Percentiles rank a stretch among this genome's conserved stretches.
These are phyloP conservation scores for Akanthomyces lecanii DNA, from an alignment of 2,329 filamentous ascomycete species.

Conservation along the genomic window DNA sequence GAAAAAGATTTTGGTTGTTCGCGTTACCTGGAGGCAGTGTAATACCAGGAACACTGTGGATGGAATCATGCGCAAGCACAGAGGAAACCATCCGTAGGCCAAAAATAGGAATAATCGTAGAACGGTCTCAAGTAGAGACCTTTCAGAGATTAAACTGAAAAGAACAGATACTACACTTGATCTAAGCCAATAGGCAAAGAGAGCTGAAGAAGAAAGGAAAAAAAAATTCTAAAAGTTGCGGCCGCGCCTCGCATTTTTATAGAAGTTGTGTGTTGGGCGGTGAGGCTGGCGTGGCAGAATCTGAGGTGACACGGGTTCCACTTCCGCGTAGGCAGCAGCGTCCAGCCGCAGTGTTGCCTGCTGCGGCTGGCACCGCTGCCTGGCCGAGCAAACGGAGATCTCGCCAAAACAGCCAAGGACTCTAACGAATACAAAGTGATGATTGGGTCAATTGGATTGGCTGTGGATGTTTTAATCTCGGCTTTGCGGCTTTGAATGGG, in stretches of 20 bases:
- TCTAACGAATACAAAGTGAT: background rate
- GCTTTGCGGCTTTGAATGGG: background rate
- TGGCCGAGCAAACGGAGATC: background rate
- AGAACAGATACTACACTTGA: constrained; percentile 97
- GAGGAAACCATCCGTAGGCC: constrained; percentile 32
- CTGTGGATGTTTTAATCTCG: constrained; percentile 1
- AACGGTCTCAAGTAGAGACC: constrained; percentile 64
- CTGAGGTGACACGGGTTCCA: background rate
- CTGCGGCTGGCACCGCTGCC: background rate
- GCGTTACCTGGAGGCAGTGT: constrained; percentile 43
- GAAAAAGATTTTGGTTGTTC: constrained; percentile 26
- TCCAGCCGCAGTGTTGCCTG: background rate
- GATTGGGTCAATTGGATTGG: background rate
- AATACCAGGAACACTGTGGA: constrained; percentile 43
- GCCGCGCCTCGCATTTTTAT: constrained; percentile 26
- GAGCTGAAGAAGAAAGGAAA: constrained; percentile 37
- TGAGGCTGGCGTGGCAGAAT: constrained; percentile 16
- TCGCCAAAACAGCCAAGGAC: background rate
- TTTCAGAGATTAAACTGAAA: constrained; percentile 97
- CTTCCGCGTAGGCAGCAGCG: background rate
- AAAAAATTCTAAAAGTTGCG: constrained; percentile 21
- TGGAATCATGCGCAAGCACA: constrained; percentile 39
- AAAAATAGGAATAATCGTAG: constrained; percentile 74
- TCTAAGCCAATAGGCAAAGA: constrained; percentile 67
- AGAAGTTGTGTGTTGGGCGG: constrained; percentile 21